Evolutionary conservation across 2,329 filamentous ascomycete genomes (phyloP), one percentile per base, ranked within the genome.

Genomic region (Exophiala spinifera): DNA sequence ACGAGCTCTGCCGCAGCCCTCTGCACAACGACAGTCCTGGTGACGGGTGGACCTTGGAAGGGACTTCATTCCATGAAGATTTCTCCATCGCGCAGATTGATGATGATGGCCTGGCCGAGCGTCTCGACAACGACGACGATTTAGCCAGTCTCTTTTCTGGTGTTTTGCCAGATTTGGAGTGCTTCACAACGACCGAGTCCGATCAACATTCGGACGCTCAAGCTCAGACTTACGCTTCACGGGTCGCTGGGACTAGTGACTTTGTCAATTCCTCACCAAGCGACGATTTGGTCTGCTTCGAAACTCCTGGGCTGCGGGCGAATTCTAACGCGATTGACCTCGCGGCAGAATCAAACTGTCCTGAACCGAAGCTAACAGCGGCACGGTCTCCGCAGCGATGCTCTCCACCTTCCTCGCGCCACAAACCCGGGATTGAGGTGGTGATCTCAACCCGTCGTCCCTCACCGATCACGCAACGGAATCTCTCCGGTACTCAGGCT

Each of bases 51-150:
- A 43, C 14, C 23, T 43, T 43, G 14, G 17, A 23, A 43, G 40
- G 10, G 15, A 43, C 14, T 43, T 43, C n/a, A 4, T 19, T 43
- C 3, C 13, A 20, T 23, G 17, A 23, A 17, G 20, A 43, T 19
- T 43, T 43, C 40, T 43, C 40, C 21, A 17, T 21, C 40, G 40
- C 40, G 17, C 21, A 20, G 15, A 43, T 23, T 23, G 11, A 43
- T 23, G 3, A 43, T 10, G 13, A 43, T 43, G 17, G 40, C 20
- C 21, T 43, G 15, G 40, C 17, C 23, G 14, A 43, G 20, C 11
- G 40, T 43, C 40, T 43, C 40, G 40, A 43, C 40, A n/a, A n/a
- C n/a, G n/a, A n/a, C n/a, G 40, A 43, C 40, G 20, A 43, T 43
- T 43, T 43, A 21, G 6, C 21, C 2, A 43, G 40, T 21, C 40